Conservation (phyloP, 1,284 basidiomycete species). For the Ustilago curta region DNA sequence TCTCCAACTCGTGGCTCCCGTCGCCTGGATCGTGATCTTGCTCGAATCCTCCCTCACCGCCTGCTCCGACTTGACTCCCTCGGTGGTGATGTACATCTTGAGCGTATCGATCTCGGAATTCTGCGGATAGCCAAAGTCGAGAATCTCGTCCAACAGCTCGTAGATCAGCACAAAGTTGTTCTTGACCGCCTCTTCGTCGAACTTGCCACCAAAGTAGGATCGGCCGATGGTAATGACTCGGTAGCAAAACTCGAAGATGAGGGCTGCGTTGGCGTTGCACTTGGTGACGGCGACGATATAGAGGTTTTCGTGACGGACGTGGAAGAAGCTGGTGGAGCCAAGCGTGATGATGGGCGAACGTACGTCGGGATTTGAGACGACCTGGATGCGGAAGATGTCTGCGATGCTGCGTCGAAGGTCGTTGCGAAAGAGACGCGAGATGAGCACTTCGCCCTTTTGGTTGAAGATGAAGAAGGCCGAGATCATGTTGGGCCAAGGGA, state of each 20-base stretch:
- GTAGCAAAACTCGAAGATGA: constrained; percentile 98
- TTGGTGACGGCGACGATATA: constrained; percentile 95
- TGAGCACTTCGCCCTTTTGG: constrained; percentile 84
- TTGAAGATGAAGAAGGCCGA: constrained; percentile 98
- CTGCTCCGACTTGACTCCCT: constrained; percentile 87
- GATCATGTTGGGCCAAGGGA: constrained; percentile 31
- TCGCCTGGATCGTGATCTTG: constrained; percentile 95
- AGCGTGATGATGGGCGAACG: constrained; percentile 97
- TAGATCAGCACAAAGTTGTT: constrained; percentile 82
- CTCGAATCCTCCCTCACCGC: constrained; percentile 87
- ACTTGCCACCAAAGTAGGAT: constrained; percentile 95
- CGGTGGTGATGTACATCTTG: constrained; percentile 97
- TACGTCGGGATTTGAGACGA: constrained; percentile 95
- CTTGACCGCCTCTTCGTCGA: constrained; percentile 95
- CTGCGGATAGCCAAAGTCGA: constrained; percentile 99
- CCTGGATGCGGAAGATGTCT: constrained; percentile 77
- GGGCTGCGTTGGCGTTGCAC: constrained; percentile 96
- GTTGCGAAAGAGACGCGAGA: constrained; percentile 64
- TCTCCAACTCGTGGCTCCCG: constrained; percentile 92
- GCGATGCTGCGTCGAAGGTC: constrained; percentile 65
- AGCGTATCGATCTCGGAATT: constrained; percentile 97
- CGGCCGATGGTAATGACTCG: constrained; percentile 92
- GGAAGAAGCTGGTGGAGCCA: constrained; percentile 96
- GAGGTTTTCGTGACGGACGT: constrained; percentile 92
- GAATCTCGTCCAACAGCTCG: constrained; percentile 76